phyloP scores from a whole-genome alignment of 768 basidiomycete genomes.

The Macrocybe gigantea region DNA sequence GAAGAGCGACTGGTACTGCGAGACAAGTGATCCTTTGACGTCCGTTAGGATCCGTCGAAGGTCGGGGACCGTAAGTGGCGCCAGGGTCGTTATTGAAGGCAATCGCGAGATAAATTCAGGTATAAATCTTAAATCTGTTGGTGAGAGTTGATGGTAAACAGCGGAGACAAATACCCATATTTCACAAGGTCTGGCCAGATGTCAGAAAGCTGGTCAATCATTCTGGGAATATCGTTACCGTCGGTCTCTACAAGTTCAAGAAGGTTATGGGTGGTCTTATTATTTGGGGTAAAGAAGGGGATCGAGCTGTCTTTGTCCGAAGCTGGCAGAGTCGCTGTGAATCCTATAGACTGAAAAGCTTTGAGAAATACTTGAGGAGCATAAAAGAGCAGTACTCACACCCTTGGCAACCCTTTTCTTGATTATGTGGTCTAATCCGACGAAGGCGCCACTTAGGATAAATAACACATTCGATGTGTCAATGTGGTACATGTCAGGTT shows the following conservation, averaged over 20 bases:
- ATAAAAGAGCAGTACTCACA: constrained; percentile 37
- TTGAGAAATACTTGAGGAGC: constrained; percentile 5
- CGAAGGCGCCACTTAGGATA: constrained; percentile 91
- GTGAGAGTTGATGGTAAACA: not conserved
- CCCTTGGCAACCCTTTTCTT: constrained; percentile 79
- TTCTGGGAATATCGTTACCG: constrained; percentile 34
- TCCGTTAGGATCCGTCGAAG: constrained; percentile 88
- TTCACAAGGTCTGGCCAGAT: constrained; percentile 61
- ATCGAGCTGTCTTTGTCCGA: constrained; percentile 31
- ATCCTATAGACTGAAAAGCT: constrained; percentile 75
- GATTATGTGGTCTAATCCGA: constrained; percentile 82
- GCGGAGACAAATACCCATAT: constrained; percentile 53
- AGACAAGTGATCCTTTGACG: constrained; percentile 85
- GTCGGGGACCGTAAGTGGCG: constrained; percentile 74
- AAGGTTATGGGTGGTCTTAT: constrained; percentile 42
- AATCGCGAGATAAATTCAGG: constrained; percentile 93
- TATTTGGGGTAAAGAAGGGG: constrained; percentile 79
- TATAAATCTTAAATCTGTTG: constrained; percentile 56
- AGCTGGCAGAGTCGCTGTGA: constrained; percentile 41
- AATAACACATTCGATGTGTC: constrained; percentile 94
- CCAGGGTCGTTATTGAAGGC: constrained; percentile 85
- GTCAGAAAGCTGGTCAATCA: not conserved
- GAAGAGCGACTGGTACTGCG: constrained; percentile 84
- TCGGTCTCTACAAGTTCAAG: constrained; percentile 69
- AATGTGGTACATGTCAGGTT: constrained; percentile 66